Evolutionary conservation across 768 basidiomycete genomes (phyloP).

Genomic region (Pulveroboletus ravenelii): DNA sequence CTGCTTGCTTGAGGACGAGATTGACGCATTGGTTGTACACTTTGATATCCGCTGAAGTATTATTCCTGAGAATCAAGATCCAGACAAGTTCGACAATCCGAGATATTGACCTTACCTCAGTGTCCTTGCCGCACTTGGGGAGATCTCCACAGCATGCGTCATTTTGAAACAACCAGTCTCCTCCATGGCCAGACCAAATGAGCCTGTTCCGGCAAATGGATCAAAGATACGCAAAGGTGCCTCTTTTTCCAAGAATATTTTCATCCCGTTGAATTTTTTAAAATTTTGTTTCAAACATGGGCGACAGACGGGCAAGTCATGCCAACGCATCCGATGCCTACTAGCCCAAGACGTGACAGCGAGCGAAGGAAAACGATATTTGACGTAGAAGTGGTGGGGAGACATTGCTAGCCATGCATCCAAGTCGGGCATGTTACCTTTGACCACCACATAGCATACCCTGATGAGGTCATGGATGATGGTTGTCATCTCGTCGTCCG

Average conservation of each 20-base stretch:
- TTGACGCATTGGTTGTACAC: conserved; percentile 76
- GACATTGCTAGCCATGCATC: conserved; percentile 49
- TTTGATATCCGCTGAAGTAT: conserved; percentile 46
- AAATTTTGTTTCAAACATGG: conserved; percentile 35
- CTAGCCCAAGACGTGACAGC: conserved; percentile 36
- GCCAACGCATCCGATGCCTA: conserved; percentile 26
- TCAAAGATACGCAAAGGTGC: conserved; percentile 34
- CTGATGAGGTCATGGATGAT: conserved; percentile 41
- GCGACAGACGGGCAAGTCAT: conserved; percentile 43
- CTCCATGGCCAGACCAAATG: conserved; percentile 58
- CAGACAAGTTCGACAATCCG: not conserved
- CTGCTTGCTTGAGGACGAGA: conserved; percentile 49
- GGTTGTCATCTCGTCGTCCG: conserved; percentile 37
- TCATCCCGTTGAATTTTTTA: conserved; percentile 29
- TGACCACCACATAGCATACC: conserved; percentile 45
- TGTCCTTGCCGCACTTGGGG: conserved; percentile 70
- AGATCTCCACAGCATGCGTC: conserved; percentile 66
- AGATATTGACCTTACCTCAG: conserved; percentile 41
- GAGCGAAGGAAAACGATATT: conserved; percentile 47
- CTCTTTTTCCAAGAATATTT: conserved; percentile 28
- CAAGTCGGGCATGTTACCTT: conserved; percentile 29
- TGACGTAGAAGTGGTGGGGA: conserved; percentile 53
- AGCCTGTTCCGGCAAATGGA: conserved; percentile 48
- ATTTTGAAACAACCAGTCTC: conserved; percentile 52
- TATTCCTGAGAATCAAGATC: conserved; percentile 31